Base-by-base conservation (phyloP, 768 basidiomycete species). In the Phaeotremella skinneri region DNA sequence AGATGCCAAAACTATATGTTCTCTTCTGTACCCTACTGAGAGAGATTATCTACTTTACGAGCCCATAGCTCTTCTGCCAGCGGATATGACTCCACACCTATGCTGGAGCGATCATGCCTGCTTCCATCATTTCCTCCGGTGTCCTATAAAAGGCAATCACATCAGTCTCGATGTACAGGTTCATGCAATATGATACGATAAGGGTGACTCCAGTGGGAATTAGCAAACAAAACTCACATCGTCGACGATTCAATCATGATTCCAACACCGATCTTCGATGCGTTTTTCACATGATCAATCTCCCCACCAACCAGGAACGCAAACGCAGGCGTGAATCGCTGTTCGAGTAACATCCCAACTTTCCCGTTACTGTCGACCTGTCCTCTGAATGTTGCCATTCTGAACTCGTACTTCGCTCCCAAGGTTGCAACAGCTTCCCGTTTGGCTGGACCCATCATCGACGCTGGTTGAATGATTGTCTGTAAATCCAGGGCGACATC, bases 201-300 rank as follows among this genome's bases (percentile, higher is more conserved):
- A 6, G 57, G 43, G 48, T 17, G 21, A n/a, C 6, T 2, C 16
- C n/a, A 45, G 49, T 26, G 30, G 61, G 53, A 26, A 50, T 52
- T 34, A 34, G 37, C 37, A n/a, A 4, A 13, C 39, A 29, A 11
- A 14, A 59, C 68, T 62, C 37, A 69, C 72, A 79, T 69, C 23
- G 76, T 73, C 9, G 76, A 73, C 1, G 78, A 76, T 83, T 98
- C 93, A 61, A 98, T 90, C 90, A 92, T 94, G 78, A 98, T 90
- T 80, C 93, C 93, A 7, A 97, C 87, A 61, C 94, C 94, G 59
- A 96, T 87, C 79, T 92, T 94, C 27, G 91, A 89, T 41, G 90
- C 81, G 78, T 91, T 92, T 91, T 97, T 98, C 82, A 91, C 88
- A 83, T 99, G 96, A 78, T 99, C 96, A 67, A 99, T 91, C 82